A percentile compares a stretch with the other conserved stretches of the same genome.
Evolutionary conservation across 306 rosid genomes (phyloP).

Genomic region (Castanopsis chinensis): DNA sequence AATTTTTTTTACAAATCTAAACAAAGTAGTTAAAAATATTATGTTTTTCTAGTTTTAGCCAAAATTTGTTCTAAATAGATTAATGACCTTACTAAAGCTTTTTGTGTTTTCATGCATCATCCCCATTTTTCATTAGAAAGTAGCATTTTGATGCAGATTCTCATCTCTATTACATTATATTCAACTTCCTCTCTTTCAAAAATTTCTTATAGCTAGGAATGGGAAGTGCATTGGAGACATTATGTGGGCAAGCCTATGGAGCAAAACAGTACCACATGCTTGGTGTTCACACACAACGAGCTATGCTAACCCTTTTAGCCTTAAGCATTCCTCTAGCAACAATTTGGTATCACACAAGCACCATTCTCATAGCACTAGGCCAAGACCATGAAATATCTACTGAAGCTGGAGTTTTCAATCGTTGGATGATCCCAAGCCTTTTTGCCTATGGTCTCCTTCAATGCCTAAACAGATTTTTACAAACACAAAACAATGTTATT

Average conservation of each 20-base stretch:
- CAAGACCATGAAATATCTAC: constrained; percentile 45
- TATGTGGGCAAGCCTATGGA: constrained; percentile 66
- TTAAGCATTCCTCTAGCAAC: constrained; percentile 41
- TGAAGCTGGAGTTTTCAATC: constrained; percentile 41
- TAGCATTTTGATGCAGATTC: background rate
- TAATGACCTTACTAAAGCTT: too few species aligned
- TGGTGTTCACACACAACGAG: constrained; percentile 53
- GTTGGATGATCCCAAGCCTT: constrained; percentile 52
- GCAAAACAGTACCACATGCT: constrained; percentile 52
- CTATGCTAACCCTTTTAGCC: constrained; percentile 41
- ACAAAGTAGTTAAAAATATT: too few species aligned
- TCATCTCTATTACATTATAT: background rate
- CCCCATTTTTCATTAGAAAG: too few species aligned
- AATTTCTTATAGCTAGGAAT: constrained; percentile 43
- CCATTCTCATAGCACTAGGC: constrained; percentile 38
- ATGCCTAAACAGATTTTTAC: constrained; percentile 58
- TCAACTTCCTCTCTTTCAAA: background rate
- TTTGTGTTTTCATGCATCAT: too few species aligned
- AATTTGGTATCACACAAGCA: constrained; percentile 43
- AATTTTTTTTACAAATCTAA: too few species aligned
- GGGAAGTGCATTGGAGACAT: constrained; percentile 61
- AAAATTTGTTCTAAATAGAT: too few species aligned
- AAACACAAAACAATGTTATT: constrained; percentile 54
- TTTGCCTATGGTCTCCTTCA: constrained; percentile 46
- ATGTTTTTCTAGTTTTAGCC: too few species aligned